These are phyloP conservation scores for Talaromyces sp. DNA, from an alignment of 2,329 filamentous ascomycete species.

Conservation along the genomic window DNA sequence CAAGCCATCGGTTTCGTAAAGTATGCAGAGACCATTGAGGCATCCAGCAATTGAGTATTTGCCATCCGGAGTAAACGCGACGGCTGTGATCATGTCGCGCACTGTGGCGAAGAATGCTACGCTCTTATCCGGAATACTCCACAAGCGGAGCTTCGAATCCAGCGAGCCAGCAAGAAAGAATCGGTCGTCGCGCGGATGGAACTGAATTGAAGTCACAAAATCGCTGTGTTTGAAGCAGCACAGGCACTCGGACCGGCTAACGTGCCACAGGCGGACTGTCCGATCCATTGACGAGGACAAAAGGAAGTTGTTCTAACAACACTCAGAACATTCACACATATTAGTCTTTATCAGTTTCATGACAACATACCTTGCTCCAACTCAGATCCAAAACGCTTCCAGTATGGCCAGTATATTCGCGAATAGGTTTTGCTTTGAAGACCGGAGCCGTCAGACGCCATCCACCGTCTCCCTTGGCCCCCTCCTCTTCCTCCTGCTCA, in stretches of 20 bases:
- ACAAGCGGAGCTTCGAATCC: slow-evolving; percentile 79
- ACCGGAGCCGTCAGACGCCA: slow-evolving; percentile 81
- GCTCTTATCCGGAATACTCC: slow-evolving; percentile 96
- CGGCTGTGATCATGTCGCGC: slow-evolving; percentile 86
- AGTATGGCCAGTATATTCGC: slow-evolving; percentile 77
- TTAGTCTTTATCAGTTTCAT: neutral
- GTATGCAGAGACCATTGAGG: slow-evolving; percentile 75
- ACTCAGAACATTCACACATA: neutral
- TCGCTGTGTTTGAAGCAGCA: slow-evolving; percentile 94
- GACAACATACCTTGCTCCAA: slow-evolving; percentile 72
- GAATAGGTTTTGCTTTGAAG: slow-evolving; percentile 70
- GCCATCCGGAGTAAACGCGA: slow-evolving; percentile 88
- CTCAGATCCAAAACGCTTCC: slow-evolving; percentile 84
- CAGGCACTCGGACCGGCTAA: slow-evolving; percentile 75
- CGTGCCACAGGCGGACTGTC: slow-evolving; percentile 90
- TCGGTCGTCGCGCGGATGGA: slow-evolving; percentile 89
- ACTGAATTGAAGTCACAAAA: slow-evolving; percentile 89
- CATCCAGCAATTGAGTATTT: slow-evolving; percentile 84
- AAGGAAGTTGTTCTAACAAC: slow-evolving; percentile 74
- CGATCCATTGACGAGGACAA: slow-evolving; percentile 98
- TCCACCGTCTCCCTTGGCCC: slow-evolving; percentile 42
- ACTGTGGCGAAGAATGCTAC: slow-evolving; percentile 75
- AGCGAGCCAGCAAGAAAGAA: slow-evolving; percentile 94
- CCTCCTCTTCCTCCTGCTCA: slow-evolving; percentile 61
- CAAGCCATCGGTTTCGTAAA: slow-evolving; percentile 88